Base-by-base conservation (phyloP, 768 basidiomycete species). In the Sarcodon sp. region DNA sequence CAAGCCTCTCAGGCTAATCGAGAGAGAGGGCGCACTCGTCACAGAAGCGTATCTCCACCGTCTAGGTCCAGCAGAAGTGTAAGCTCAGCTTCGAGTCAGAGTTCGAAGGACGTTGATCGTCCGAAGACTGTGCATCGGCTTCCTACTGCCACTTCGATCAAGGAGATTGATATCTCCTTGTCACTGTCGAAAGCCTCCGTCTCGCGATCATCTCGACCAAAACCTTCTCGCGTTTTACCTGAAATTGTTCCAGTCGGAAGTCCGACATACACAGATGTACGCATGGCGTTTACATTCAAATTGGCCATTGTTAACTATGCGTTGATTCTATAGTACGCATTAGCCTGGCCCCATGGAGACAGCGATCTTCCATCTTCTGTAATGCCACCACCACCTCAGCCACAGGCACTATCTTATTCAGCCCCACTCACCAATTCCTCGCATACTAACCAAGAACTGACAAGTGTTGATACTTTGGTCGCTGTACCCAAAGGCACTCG, bases 61-160 rank as follows among this genome's bases (percentile, higher is more conserved):
- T 81, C 80, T 6, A 78, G 75, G 47, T 65, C 66, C 27, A 80
- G 76, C 51, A 70, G 69, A 44, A 76, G 73, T 49, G 69, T 77
- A 51, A 83, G 80, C 56, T 60, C 60, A 9, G 65, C 64, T 44
- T 59, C 61, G 16, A 65, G 60, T 32, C 55, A 54, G 33, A 63
- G 57, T 38, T 45, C 15, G 7, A 43, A 12, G 37, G 59, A 13
- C 59, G 59, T 61, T 33, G 67, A 71, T 21, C 70, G 69, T 33
- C 66, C 73, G 35, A 74, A 71, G 48, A 64, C 79, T 9, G 69
- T 82, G 36, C 83, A 86, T 58, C 75, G 82, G 35, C 67, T 86
- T 16, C 83, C 86, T 34, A 50, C 67, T 12, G 61, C 71, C 11
- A 69, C 66, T 15, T 64, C 71, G 10, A 57, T 70, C 57, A 54